Evolutionary conservation across 768 basidiomycete species (phyloP), one percentile per base, ranked within the genome.

Genomic region (Plicaturopsis crispa): DNA sequence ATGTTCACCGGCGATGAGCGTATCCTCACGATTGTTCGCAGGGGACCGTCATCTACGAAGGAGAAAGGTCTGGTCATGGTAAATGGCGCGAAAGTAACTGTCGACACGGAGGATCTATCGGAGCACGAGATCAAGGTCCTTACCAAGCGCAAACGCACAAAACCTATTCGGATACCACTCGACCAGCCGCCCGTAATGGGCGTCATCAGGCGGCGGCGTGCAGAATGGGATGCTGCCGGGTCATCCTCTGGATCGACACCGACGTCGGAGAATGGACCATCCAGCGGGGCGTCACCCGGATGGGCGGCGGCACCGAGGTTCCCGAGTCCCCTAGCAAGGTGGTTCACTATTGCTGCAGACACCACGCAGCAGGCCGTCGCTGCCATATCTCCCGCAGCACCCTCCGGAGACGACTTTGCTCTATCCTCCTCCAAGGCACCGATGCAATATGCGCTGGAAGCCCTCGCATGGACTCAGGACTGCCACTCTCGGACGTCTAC

Each of bases 181-280:
- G 96, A 99, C 57, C 92, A 93, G 48, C 93, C 92, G 0, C 88
- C 82, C 4, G 87, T 91, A 3, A 62, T 86, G 38, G 68, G 80
- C 21, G 78, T 72, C 31, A 79, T 87, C 40, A 70, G 83, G 30
- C 69, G 74, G 48, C 70, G 83, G 30, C 73, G 70, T 38, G 81
- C 75, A 16, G 86, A 89, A 44, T 85, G 83, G 83, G 76, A 73
- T 46, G 73, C 69, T 2, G 76, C 76, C 39, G 55, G 59, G 3
- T 65, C 59, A n/a, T 45, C 51, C 12, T 41, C 51, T 3, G 44
- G 47, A 0, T 24, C 37, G 3, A 32, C 32, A 14, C 45, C 36
- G 14, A 39, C 46, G 20, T 41, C 48, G 13, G 31, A 43, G 3
- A 41, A 35, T 10, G 23, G 41, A n/a, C 41, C 33, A 17, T 44